These are phyloP conservation scores for Colletotrichum echinochloae DNA, from an alignment of 2,329 filamentous ascomycete species.

Conservation along the genomic window DNA sequence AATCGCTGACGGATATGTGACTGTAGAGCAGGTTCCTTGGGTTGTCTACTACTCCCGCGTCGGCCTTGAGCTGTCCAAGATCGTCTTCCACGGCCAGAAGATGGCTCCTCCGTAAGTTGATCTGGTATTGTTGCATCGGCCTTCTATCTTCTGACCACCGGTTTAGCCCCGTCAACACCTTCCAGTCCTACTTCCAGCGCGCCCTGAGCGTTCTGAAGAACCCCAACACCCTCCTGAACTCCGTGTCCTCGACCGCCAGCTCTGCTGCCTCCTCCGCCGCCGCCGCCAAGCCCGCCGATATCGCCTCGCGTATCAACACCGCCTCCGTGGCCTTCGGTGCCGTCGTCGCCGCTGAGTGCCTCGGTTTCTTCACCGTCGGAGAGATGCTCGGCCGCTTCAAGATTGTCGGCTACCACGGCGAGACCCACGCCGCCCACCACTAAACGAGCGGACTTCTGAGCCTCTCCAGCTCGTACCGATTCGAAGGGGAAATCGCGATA, in stretches of 20 bases:
- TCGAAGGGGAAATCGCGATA: slow-evolving; percentile 1
- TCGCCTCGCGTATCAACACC: slow-evolving; percentile 65
- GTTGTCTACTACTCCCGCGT: slow-evolving; percentile 94
- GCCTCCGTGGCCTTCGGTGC: slow-evolving; percentile 79
- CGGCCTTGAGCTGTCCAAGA: slow-evolving; percentile 85
- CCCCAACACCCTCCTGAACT: slow-evolving; percentile 70
- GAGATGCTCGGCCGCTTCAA: slow-evolving; percentile 98
- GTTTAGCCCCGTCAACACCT: slow-evolving; percentile 78
- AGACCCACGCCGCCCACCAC: slow-evolving; percentile 70
- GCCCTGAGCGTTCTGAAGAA: slow-evolving; percentile 77
- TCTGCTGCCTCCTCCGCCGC: slow-evolving; percentile 68
- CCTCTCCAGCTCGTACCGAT: slow-evolving; percentile 15
- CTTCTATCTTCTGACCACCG: slow-evolving; percentile 24
- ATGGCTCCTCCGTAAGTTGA: slow-evolving; percentile 92
- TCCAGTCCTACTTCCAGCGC: slow-evolving; percentile 89
- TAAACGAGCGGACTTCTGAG: slow-evolving; percentile 50
- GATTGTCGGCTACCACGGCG: slow-evolving; percentile 90
- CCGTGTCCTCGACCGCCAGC: slow-evolving; percentile 68
- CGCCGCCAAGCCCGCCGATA: slow-evolving; percentile 54
- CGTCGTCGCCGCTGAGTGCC: slow-evolving; percentile 84
- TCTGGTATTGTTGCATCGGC: slow-evolving; percentile 19
- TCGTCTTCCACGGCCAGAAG: slow-evolving; percentile 88
- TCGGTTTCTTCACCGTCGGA: slow-evolving; percentile 98
- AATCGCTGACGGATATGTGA: slow-evolving; percentile 35
- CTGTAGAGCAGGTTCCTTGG: slow-evolving; percentile 82